Evolutionary conservation across 2,329 filamentous ascomycete species (phyloP), one percentile per base, ranked within the genome.

Genomic region (Pseudogymnoascus sp.): DNA sequence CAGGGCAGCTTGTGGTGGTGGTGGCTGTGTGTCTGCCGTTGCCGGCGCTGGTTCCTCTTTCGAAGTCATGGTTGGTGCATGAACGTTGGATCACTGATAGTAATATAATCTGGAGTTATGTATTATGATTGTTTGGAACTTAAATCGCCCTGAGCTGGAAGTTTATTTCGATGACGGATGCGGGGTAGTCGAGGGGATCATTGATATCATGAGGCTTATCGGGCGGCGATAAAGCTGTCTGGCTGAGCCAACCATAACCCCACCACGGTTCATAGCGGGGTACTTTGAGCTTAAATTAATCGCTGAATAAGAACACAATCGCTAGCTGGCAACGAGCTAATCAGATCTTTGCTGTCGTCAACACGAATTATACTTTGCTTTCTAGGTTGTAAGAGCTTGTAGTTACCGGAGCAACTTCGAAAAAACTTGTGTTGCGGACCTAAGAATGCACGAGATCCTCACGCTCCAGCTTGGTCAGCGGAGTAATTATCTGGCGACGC

Each of bases 381-480:
- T 6, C 38, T 37, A 14, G 11, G 30, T 39, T 58, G 28, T 16
- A 22, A 58, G 8, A 35, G 35, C n/a, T 6, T 58, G 12, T 38
- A 58, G 25, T 39, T 20, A 9, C 35, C 16, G 16, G 32, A 35
- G 30, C 8, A 25, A 14, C 41, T 14, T 2, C 14, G 41, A 16
- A 22, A n/a, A 50, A 28, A 11, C 25, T 5, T 28, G 14, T n/a
- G 41, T 5, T 28, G 14, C 14, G 41, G 4, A 22, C 41, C 4
- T 39, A 16, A 58, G 58, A 61, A 97, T 99, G 94, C 91, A 92
- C 75, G 94, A 99, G 75, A 91, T 97, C 64, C 80, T 99, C 64
- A 97, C 93, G 0, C 79, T 99, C 50, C 94, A 99, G 79, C 85
- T 97, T 63, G 94, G 94, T 43, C 88, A 96, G 72, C 86, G 89